phyloP scores from a whole-genome alignment of 495 filamentous ascomycete genomes.

The Friedmanniomyces simplex region DNA sequence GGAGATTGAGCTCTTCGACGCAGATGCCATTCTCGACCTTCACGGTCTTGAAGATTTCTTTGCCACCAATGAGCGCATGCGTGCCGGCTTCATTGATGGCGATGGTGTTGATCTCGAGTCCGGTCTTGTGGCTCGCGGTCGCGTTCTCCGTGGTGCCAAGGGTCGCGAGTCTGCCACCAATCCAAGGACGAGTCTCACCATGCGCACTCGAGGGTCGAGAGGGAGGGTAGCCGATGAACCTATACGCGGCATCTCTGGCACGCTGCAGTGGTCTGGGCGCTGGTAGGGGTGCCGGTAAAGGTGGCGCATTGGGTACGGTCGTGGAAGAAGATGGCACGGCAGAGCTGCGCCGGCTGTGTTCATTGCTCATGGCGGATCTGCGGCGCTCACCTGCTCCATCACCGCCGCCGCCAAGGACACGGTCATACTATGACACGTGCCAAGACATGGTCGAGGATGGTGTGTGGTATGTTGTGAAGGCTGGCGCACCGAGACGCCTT shows the following conservation, averaged over 20 bases:
- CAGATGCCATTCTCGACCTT: constrained; percentile 57
- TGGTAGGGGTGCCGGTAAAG: constrained; percentile 10
- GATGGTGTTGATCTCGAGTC: constrained; percentile 60
- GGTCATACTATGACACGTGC: constrained; percentile 11
- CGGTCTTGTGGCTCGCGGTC: constrained; percentile 50
- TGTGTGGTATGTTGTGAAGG: too few relatives aligned
- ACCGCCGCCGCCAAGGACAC: not conserved
- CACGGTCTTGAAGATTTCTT: constrained; percentile 76
- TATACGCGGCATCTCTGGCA: constrained; percentile 14
- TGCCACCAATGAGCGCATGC: constrained; percentile 69
- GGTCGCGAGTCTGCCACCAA: not conserved
- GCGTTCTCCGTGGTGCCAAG: constrained; percentile 53
- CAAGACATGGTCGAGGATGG: not conserved
- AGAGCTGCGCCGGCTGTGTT: not conserved
- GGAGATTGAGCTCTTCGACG: constrained; percentile 70
- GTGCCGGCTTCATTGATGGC: constrained; percentile 68
- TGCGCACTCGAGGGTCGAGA: constrained; percentile 3
- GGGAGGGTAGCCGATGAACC: constrained; percentile 15
- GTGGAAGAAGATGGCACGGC: not conserved
- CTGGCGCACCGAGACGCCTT: too few relatives aligned
- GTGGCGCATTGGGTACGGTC: constrained; percentile 9
- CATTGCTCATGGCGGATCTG: constrained; percentile 3
- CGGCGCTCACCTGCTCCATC: not conserved
- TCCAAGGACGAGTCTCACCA: not conserved
- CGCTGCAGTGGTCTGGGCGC: constrained; percentile 7